Base-by-base conservation (phyloP, 179 eudicot species). In the Spergularia azorica region DNA sequence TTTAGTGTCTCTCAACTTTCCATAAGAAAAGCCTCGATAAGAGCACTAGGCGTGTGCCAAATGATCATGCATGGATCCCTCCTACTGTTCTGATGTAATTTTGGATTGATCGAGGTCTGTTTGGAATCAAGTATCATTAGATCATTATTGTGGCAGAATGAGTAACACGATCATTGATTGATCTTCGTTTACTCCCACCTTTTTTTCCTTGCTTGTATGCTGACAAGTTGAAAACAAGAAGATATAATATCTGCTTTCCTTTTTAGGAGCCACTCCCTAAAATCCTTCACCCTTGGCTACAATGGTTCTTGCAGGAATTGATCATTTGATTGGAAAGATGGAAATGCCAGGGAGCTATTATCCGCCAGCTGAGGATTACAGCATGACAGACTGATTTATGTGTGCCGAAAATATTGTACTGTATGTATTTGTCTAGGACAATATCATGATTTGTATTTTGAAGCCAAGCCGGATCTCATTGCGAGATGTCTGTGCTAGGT, bases 321-420 rank as follows among this genome's bases (percentile, higher is more conserved):
- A 93, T 79, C 90, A 91, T 66, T 84, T 91, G 82, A 85, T 88
- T 7, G 97, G 90, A 69, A 92, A 90, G 84, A 89, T 92, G 84
- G 98, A 93, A 83, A 80, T 86, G 1, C 90, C 93, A 0, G 92
- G 88, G 73, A 83, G 82, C 84, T 93, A 92, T 71, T 93, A 88
- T 71, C 78, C 85, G 83, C 89, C 86, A 26, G 79, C 84, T 20
- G 95, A 93, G 26, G 92, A 90, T 72, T 92, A 89, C 83, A 85
- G 75, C 85, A 79, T 77, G 86, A 67, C 83, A 14, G 85, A 87
- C 50, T 86, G 83, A 83, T 52, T 20, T 67, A 55, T 60, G 15
- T 41, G 36, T 59, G 32, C 64, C 36, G 17, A 10, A 39, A 41
- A 21, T 58, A 48, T 21, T 54, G 10, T 58, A 48, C 32, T 58